Percentiles rank a stretch among this genome's conserved stretches.
Conservation (phyloP, 2,329 filamentous ascomycete species). For the Fusarium sp. region DNA sequence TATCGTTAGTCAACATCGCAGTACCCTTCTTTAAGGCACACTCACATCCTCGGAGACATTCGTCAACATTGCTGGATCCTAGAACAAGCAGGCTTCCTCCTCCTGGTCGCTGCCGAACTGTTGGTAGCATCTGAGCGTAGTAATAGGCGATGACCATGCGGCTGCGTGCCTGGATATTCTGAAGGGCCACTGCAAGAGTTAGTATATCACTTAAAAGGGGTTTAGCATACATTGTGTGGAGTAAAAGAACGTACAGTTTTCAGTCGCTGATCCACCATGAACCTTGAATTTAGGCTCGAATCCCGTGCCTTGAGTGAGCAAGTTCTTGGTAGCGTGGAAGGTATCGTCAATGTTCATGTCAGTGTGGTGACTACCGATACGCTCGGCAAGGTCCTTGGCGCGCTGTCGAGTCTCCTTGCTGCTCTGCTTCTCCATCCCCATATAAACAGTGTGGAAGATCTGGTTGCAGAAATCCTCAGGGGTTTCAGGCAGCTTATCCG, state of each 20-base stretch:
- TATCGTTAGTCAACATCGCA: background rate
- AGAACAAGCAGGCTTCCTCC: constrained; percentile 43
- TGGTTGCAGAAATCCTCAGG: constrained; percentile 65
- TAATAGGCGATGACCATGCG: constrained; percentile 28
- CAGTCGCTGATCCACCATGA: constrained; percentile 63
- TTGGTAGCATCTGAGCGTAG: constrained; percentile 52
- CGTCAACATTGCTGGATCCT: constrained; percentile 44
- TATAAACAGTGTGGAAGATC: constrained; percentile 50
- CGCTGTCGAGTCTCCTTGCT: constrained; percentile 73
- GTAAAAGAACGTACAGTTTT: constrained; percentile 52
- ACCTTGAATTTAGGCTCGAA: constrained; percentile 62
- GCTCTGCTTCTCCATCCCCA: constrained; percentile 76
- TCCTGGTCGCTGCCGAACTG: constrained; percentile 33
- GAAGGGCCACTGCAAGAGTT: constrained; percentile 11
- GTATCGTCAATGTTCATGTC: constrained; percentile 79
- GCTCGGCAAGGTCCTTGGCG: constrained; percentile 67
- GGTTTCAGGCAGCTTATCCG: constrained; percentile 56
- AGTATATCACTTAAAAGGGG: constrained; percentile 45
- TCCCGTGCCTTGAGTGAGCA: constrained; percentile 66
- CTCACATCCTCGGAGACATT: constrained; percentile 29
- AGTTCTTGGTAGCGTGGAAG: constrained; percentile 60
- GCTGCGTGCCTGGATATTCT: constrained; percentile 26
- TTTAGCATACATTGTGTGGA: no score
- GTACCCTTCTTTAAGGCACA: background rate
- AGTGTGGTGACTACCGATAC: constrained; percentile 77